Base-by-base conservation (phyloP, 805 yeast genomes). In the Cyberlindnera maclurae region DNA sequence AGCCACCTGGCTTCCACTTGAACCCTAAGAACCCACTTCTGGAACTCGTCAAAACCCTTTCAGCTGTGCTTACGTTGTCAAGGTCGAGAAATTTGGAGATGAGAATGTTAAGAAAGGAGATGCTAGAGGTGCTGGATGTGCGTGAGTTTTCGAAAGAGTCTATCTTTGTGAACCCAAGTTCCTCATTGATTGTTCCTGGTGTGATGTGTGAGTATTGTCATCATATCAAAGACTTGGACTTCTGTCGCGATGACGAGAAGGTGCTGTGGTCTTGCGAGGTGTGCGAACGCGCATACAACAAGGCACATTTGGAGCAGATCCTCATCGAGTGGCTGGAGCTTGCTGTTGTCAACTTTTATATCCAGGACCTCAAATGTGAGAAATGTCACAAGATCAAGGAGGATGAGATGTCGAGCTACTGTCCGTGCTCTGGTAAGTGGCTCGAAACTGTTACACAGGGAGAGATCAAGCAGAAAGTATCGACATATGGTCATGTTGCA, bases 361-460 rank as follows among this genome's bases (percentile, higher is more conserved):
- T 73, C 16, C 99, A 93, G 60, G 97, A 90, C 59, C 65, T 83
- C 50, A 75, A 73, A 49, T 93, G 99, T 59, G 55, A 64, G 13
- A 87, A 84, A 54, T 93, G 98, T 60, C 70, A 74, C 18, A 73
- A 67, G 40, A 65, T 86, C 40, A 76, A 77, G 50, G 77, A 73
- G 27, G 80, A 75, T 49, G 79, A 81, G 45, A 68, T 93, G 73
- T 72, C 87, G 26, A 67, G 67, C 24, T 77, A 77, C 57, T 94
- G 98, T 60, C 62, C 73, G 15, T 93, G 98, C 57, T 90, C 98
- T 0, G 99, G 99, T 8, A 57, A 62, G 12, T 88, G 95, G 96
- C 65, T 59, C 4, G 79, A 75, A 34, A 76, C 84, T 0, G 57
- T 78, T 15, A 54, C 66, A 5, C 63, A 64, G 35, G 60, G 54